Conservation (phyloP, 1,284 basidiomycete species). For the Sphaerobolus stellatus region DNA sequence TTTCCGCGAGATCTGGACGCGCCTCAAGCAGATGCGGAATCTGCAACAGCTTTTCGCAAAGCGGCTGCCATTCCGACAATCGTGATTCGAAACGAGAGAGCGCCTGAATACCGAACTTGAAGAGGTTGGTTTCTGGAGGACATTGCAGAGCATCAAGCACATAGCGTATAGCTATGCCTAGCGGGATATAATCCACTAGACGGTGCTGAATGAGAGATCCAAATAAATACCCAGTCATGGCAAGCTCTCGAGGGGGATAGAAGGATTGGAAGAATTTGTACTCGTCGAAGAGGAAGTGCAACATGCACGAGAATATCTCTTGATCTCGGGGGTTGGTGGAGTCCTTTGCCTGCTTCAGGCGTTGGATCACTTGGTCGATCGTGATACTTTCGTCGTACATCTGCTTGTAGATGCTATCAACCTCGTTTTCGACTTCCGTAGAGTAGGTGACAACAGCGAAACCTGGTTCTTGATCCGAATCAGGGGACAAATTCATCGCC, state of each 20-base stretch:
- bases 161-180: conserved; percentile 96
- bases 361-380: conserved; percentile 90
- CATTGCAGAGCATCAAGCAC: conserved; percentile 92
- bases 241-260: conserved; percentile 92
- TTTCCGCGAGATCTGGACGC: conserved; percentile 81
- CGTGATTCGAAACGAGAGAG: conserved; percentile 86
- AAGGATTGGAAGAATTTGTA: conserved; percentile 98
- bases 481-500: conserved; percentile 95
- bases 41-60: conserved; percentile 86
- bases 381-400: conserved; percentile 97
- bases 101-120: conserved; percentile 95
- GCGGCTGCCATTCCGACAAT: conserved; percentile 89
- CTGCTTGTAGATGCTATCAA: conserved; percentile 94
- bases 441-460: conserved; percentile 88
- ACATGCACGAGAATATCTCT: conserved; percentile 97
- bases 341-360: conserved; percentile 83
- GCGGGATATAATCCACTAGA: conserved; percentile 92
- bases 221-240: conserved; percentile 95
- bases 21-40: conserved; percentile 87
- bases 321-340: conserved; percentile 86
- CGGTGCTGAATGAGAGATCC: conserved; percentile 94
- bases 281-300: conserved; percentile 99
- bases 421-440: conserved; percentile 87
- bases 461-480: conserved; percentile 87
- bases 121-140: conserved; percentile 88